phyloP scores from a whole-genome alignment of 306 rosid genomes.

The Glycine latifolia region DNA sequence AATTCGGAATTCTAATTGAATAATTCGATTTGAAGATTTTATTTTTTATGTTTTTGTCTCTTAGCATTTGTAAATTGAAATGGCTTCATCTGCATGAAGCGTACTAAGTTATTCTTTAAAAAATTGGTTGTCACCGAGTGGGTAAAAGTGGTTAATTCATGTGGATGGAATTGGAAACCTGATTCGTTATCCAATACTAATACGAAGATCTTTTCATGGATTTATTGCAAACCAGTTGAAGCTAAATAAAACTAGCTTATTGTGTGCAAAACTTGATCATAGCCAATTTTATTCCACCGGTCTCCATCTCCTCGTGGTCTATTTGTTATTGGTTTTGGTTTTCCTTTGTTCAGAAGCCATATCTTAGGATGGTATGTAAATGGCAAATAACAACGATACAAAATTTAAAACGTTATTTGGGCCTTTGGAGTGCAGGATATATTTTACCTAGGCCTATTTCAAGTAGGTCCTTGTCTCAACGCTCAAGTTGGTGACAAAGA shows the following conservation, averaged over 20 bases:
- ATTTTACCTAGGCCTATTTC: slow-evolving; percentile 4
- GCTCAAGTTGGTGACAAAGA: not conserved
- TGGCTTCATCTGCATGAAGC: slow-evolving; percentile 41
- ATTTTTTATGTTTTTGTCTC: not conserved
- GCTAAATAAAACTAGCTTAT: not conserved
- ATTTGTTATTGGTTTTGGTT: slow-evolving; percentile 3
- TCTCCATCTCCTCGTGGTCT: slow-evolving; percentile 19
- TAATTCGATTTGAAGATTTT: not conserved
- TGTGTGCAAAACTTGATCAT: not conserved
- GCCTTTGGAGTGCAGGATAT: not conserved
- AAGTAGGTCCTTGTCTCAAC: slow-evolving; percentile 14
- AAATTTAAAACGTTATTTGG: not conserved
- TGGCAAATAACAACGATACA: slow-evolving; percentile 7
- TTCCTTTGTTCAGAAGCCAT: slow-evolving; percentile 19
- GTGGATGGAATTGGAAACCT: slow-evolving; percentile 43
- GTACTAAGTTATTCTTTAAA: not conserved
- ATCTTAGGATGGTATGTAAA: slow-evolving; percentile 24
- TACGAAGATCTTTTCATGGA: not conserved
- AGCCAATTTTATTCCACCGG: slow-evolving; percentile 17
- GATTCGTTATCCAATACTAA: slow-evolving; percentile 2
- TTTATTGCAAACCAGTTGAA: not conserved
- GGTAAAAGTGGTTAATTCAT: slow-evolving; percentile 44
- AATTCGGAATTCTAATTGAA: not conserved
- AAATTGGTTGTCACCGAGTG: slow-evolving; percentile 23
- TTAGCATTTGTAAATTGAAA: not conserved